Base-by-base conservation (phyloP, 2,329 filamentous ascomycete genomes). In the Cercospora zeina region DNA sequence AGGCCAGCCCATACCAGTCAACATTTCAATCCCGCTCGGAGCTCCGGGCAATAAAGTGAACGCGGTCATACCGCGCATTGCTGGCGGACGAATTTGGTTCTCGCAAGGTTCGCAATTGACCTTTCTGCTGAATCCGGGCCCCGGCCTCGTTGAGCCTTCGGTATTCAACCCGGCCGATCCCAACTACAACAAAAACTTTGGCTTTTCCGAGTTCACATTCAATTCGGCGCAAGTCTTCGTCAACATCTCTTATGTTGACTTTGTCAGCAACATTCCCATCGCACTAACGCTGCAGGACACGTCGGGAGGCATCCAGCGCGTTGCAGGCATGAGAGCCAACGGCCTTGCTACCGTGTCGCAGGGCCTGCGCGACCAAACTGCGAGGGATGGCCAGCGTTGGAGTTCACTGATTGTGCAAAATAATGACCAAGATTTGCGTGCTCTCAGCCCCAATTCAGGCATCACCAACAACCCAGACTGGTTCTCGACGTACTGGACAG, bases 261-360 rank as follows among this genome's bases (percentile, higher is more conserved):
- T 76, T 39, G 74, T 75, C n/a, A 75, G 77, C 68, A 66, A 73
- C 58, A 72, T 80, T 1, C 79, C 77, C 0, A 72, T 82, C n/a
- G 70, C 73, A 1, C 68, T 77, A 16, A 77, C 72, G 6, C 65
- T 78, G 21, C 66, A 71, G 36, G 77, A 76, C 63, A 73, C 72
- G 1, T 69, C 72, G 36, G 77, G 77, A 27, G 67, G 67, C 4
- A 75, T 71, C 3, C 75, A 80, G 58, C 75, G 72, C 56, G 72
- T 76, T 89, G 88, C 72, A 77, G 88, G 89, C 7, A 83, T 89
- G 77, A 74, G 78, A 0, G 64, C 80, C 0, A 77, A 85, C 66
- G 87, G 87, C 2, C 77, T 89, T 8, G 78, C 82, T 31, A 78
- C 74, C 30, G 76, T 90, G 31, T 84, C 83, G 63, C 74, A 77